A percentile compares a stretch with the other conserved stretches of the same genome.
Evolutionary conservation across 768 basidiomycete species (phyloP).

Genomic region (Tulasnella sp.): DNA sequence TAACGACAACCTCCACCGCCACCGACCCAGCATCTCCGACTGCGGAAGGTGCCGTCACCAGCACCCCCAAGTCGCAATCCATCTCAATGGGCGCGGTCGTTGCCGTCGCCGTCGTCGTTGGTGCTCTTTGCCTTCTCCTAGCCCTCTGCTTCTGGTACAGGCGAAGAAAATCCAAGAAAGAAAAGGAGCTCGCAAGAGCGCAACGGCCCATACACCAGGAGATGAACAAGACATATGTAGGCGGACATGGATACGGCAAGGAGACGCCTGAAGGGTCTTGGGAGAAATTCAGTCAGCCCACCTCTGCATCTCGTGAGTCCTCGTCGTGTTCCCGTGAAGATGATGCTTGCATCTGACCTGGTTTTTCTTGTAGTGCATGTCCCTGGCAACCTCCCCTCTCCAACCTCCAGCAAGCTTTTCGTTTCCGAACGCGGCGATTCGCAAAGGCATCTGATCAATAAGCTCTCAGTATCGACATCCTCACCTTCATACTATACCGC

Average conservation of each 20-base stretch:
- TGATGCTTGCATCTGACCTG: background rate
- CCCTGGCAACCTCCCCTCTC: constrained; percentile 25
- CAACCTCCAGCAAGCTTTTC: background rate
- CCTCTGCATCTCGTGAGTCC: constrained; percentile 1
- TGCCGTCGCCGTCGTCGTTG: constrained; percentile 19
- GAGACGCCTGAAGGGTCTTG: constrained; percentile 14
- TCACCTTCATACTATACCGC: constrained; percentile 6
- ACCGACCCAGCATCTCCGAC: background rate
- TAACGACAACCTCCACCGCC: constrained; percentile 7
- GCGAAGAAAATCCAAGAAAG: background rate
- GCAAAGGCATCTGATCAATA: background rate
- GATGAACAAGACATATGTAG: background rate
- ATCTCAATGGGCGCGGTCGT: constrained; percentile 25
- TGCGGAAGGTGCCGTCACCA: background rate
- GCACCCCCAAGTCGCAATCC: background rate
- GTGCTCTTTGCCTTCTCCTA: constrained; percentile 17
- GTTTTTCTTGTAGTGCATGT: background rate
- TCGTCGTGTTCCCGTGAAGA: background rate
- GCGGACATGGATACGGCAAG: constrained; percentile 23
- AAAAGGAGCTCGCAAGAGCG: background rate
- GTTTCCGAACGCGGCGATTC: background rate
- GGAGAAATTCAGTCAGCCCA: constrained; percentile 27
- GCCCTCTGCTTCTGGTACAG: constrained; percentile 9
- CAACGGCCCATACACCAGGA: background rate
- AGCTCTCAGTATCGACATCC: constrained; percentile 1